A percentile compares a stretch with the other conserved stretches of the same genome.
These are phyloP conservation scores for Trebouxia sp. DNA, from an alignment of 139 green algal species.

Conservation along the genomic window DNA sequence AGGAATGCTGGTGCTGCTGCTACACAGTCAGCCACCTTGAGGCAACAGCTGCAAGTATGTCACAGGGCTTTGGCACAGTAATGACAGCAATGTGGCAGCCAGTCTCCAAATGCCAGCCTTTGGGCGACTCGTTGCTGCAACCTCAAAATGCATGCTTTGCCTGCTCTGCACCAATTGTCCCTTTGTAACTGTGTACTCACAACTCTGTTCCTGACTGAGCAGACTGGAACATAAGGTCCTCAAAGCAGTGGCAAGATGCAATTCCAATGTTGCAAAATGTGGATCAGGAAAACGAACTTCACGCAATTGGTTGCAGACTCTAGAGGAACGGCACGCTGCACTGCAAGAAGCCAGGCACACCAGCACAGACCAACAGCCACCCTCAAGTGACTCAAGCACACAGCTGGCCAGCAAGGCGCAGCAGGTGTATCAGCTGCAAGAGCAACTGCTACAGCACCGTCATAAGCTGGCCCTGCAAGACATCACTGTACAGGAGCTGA, in stretches of 20 bases:
- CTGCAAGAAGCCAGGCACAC: neutral
- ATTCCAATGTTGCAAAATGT: too few species aligned
- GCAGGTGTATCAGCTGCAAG: constrained; percentile 2
- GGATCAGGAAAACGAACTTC: too few species aligned
- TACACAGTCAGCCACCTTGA: neutral
- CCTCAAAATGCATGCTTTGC: too few species aligned
- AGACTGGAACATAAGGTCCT: too few species aligned
- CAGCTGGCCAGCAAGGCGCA: constrained; percentile 17
- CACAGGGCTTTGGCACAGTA: too few species aligned
- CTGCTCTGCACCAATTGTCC: too few species aligned
- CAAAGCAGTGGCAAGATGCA: too few species aligned
- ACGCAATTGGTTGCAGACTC: neutral
- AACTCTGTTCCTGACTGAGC: too few species aligned
- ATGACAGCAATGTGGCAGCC: too few species aligned
- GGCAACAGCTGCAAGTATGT: constrained; percentile 40
- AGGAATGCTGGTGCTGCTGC: constrained; percentile 42
- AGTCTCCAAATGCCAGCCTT: too few species aligned
- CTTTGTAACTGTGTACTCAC: too few species aligned
- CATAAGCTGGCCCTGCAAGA: neutral
- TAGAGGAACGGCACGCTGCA: neutral
- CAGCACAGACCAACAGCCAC: neutral
- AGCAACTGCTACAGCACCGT: neutral
- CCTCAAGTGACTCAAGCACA: neutral
- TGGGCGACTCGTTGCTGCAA: too few species aligned
- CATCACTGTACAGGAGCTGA: neutral